Evolutionary conservation across 257 asterid genomes (phyloP), one percentile per base, ranked within the genome.

Genomic region (Nemophila menziesii): DNA sequence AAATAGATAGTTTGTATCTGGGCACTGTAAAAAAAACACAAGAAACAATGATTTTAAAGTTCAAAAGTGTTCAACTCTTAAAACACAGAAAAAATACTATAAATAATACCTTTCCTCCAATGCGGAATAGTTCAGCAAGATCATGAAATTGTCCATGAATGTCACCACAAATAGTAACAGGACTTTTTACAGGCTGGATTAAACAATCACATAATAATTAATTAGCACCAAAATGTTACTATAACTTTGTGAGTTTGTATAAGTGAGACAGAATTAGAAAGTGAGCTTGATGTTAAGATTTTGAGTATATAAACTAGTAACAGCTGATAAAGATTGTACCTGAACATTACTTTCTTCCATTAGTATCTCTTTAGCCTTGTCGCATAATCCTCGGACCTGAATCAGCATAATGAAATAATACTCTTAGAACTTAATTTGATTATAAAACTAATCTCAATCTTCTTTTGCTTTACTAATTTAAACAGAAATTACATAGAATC

Each of bases 121-220:
- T 76, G 51, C 73, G 78, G 63, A 76, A 72, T 22, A 76, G 78
- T 66, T 76, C 80, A 0, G 78, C 80, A 33, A 76, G 80, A 63
- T 76, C 86, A 58, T 76, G 86, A 58, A 76, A 76, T 54, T 76
- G 80, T 43, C 86, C 86, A 58, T 76, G 86, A 63, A 76, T 76
- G 67, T 76, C 86, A 69, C 86, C 86, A 64, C 80, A 72, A 48
- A 76, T 72, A 39, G 86, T 76, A 48, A 76, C 80, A 3, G 86
- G 86, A 44, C 80, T 76, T 63, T 52, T 69, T 39, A 76, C 86
- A 9, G 86, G 86, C 86, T 76, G 86, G 78, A 65, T 13, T 8
- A 27, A 69, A 57, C 22, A 60, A 48, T 19, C 53, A 52, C 27
- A 39, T 47, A 52, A 48, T 16, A 40, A 56, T 62, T 22, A 67